Percentiles rank a stretch among this genome's conserved stretches.
These are phyloP conservation scores for Cladosporium velox DNA, from an alignment of 2,329 filamentous ascomycete genomes.

Conservation along the genomic window DNA sequence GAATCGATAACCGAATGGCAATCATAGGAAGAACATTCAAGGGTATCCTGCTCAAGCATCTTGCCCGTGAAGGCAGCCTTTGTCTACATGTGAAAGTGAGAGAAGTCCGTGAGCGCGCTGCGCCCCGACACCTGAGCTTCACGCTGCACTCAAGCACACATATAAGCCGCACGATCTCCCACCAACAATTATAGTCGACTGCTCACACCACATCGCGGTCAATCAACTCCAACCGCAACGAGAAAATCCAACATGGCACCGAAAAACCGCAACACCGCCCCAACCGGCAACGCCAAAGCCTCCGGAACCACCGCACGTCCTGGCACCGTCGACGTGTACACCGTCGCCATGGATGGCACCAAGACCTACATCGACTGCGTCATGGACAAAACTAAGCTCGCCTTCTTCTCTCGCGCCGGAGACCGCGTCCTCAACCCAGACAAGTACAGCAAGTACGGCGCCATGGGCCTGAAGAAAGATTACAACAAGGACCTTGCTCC, in stretches of 20 bases:
- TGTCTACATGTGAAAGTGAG: too few species aligned
- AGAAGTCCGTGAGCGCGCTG: too few species aligned
- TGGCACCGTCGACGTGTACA: constrained; percentile 6
- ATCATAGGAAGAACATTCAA: too few species aligned
- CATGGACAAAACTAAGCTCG: not conserved
- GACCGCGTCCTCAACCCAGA: constrained; percentile 2
- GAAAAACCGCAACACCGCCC: not conserved
- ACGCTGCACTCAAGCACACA: too few species aligned
- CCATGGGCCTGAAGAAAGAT: not conserved
- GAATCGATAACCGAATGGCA: too few species aligned
- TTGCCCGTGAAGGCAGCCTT: too few species aligned
- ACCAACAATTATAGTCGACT: too few species aligned
- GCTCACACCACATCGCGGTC: too few species aligned
- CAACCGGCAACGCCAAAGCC: not conserved
- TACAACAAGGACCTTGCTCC: not conserved
- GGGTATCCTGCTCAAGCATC: too few species aligned
- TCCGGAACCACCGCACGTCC: constrained; percentile 1
- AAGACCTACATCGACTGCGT: constrained; percentile 4
- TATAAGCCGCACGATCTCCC: too few species aligned
- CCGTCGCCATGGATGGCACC: not conserved
- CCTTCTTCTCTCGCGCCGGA: not conserved
- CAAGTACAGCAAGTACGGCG: not conserved
- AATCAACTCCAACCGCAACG: not conserved
- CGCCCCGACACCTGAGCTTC: too few species aligned
- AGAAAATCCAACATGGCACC: not conserved